Conservation (phyloP, 768 basidiomycete genomes). For the Royoungia palumana region DNA sequence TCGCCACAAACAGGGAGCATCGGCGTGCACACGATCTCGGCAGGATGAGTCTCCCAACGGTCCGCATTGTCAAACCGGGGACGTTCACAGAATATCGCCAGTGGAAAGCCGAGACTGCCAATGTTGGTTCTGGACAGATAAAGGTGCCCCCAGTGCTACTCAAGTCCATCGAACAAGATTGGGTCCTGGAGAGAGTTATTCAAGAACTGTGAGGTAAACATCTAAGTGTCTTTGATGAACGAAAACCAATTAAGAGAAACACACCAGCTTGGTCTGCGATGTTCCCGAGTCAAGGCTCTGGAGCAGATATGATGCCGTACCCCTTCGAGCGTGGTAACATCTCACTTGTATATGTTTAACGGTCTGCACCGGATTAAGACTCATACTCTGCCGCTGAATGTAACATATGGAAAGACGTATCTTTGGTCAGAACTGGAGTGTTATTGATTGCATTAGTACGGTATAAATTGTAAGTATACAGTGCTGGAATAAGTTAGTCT, state of each 20-base stretch:
- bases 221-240: too few relatives aligned
- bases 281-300: too few relatives aligned
- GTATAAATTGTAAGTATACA: conserved; percentile 19
- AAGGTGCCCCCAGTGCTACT: conserved; percentile 14
- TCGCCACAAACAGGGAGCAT: neutral
- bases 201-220: conserved; percentile 9
- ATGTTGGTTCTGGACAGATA: conserved; percentile 4
- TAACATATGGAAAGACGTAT: too few relatives aligned
- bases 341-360: too few relatives aligned
- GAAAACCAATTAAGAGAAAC: too few relatives aligned
- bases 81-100: conserved; percentile 18
- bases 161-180: conserved; percentile 5
- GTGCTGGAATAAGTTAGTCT: conserved; percentile 19
- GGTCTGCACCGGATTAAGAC: too few relatives aligned
- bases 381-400: too few relatives aligned
- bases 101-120: conserved; percentile 6
- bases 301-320: too few relatives aligned
- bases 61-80: conserved; percentile 19
- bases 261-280: too few relatives aligned
- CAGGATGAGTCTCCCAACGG: conserved; percentile 12
- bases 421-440: conserved; percentile 4
- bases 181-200: conserved; percentile 17
- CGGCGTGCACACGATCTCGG: neutral
- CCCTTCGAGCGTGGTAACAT: too few relatives aligned
- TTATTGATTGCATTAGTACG: conserved; percentile 12